Evolutionary conservation across 768 basidiomycete species (phyloP).

Genomic region (Lactifluus pinguis): DNA sequence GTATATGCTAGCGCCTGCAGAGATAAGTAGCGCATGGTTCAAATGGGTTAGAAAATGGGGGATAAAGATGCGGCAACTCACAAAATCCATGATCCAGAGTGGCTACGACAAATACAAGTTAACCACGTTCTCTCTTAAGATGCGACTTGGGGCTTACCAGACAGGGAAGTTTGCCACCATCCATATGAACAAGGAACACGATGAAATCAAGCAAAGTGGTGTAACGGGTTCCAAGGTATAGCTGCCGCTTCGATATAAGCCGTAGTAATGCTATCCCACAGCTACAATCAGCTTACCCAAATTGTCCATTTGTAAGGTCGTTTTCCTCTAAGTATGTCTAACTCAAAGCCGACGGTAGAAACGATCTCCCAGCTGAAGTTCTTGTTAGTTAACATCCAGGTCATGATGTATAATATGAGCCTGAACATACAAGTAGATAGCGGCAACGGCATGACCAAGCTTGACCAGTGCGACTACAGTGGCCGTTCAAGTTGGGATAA

Average conservation of each 20-base stretch:
- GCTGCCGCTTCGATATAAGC: background rate
- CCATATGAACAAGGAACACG: background rate
- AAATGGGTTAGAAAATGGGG: background rate
- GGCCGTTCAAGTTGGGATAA: too few species aligned
- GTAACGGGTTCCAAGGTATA: background rate
- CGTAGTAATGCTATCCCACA: background rate
- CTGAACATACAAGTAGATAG: background rate
- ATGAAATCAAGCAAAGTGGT: background rate
- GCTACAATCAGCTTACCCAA: background rate
- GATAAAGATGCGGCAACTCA: background rate
- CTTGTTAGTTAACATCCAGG: background rate
- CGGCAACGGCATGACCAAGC: background rate
- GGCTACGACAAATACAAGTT: background rate
- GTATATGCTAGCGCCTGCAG: background rate
- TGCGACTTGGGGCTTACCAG: background rate
- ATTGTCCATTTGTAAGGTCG: background rate
- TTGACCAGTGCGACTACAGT: background rate
- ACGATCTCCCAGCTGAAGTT: background rate
- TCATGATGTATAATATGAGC: background rate
- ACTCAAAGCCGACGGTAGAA: background rate
- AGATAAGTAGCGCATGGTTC: background rate
- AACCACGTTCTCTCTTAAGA: background rate
- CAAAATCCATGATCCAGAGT: background rate
- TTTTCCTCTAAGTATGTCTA: constrained; percentile 1
- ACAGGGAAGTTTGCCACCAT: background rate